Percentiles rank a stretch among this genome's conserved stretches.
These are phyloP conservation scores for Cordyceps javanica DNA, from an alignment of 2,329 filamentous ascomycete species.

Conservation along the genomic window DNA sequence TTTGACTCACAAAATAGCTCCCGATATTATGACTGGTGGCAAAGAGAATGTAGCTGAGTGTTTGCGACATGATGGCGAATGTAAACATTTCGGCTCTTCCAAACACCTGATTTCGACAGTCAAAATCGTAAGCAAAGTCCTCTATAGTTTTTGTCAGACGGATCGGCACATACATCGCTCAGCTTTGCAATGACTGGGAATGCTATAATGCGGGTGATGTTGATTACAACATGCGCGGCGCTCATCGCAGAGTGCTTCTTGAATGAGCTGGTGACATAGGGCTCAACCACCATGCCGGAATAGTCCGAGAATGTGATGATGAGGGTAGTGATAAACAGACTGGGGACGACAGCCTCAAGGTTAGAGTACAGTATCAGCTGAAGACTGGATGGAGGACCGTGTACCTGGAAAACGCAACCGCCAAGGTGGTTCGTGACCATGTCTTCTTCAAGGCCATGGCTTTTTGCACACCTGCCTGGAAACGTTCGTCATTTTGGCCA, in stretches of 20 bases:
- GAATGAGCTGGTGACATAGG: conserved; percentile 33
- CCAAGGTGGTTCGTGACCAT: background rate
- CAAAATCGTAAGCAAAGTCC: no score
- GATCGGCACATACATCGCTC: conserved; percentile 33
- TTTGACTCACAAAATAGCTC: conserved; percentile 39
- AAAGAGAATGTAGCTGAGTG: conserved; percentile 48
- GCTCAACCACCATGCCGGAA: conserved; percentile 25
- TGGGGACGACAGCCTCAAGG: background rate
- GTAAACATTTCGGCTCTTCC: conserved; percentile 51
- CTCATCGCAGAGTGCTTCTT: conserved; percentile 42
- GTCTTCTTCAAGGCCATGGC: background rate
- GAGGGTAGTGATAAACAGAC: conserved; percentile 26
- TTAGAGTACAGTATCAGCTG: background rate
- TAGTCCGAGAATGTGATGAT: conserved; percentile 26
- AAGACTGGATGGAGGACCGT: no score
- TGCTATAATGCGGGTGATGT: conserved; percentile 43
- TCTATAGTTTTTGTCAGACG: background rate
- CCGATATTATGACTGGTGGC: conserved; percentile 47
- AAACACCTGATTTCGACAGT: conserved; percentile 40
- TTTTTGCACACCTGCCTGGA: background rate
- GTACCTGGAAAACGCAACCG: background rate
- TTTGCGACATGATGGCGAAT: conserved; percentile 22
- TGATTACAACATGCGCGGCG: conserved; percentile 41
- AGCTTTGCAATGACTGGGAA: conserved; percentile 56
- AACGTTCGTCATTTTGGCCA: background rate